phyloP scores from a whole-genome alignment of 208 protist genomes.

The Wallacemonas sp. region DNA sequence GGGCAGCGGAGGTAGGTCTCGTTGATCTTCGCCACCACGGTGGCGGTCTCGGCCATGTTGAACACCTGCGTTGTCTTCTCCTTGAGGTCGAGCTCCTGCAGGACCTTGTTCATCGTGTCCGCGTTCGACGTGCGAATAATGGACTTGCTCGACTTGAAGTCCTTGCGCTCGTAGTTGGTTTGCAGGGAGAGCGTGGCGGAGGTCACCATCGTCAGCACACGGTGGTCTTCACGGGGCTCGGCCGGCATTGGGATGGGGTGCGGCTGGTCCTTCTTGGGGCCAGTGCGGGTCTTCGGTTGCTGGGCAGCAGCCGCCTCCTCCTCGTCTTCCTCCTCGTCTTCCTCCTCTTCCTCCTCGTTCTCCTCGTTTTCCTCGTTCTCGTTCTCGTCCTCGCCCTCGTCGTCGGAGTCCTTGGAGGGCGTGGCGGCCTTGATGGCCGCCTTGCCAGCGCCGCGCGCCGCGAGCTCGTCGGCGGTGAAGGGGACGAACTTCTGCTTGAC shows the following conservation, averaged over 20 bases:
- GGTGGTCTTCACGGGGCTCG: slow-evolving; percentile 55
- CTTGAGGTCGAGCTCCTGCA: slow-evolving; percentile 78
- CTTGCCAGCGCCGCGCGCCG: background rate
- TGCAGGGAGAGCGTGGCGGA: slow-evolving; percentile 92
- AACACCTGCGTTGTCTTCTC: slow-evolving; percentile 80
- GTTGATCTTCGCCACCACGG: slow-evolving; percentile 80
- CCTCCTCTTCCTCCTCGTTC: slow-evolving; percentile 18
- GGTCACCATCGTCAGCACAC: slow-evolving; percentile 83
- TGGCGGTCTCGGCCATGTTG: slow-evolving; percentile 65
- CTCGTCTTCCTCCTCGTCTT: slow-evolving; percentile 24
- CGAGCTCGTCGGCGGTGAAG: slow-evolving; percentile 44
- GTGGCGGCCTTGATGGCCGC: background rate
- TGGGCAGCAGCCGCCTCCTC: slow-evolving; percentile 21
- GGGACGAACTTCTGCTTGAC: slow-evolving; percentile 72
- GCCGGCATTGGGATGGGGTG: slow-evolving; percentile 82
- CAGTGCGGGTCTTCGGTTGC: slow-evolving; percentile 8
- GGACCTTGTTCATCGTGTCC: slow-evolving; percentile 71
- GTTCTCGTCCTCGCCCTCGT: slow-evolving; percentile 19
- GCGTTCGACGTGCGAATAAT: slow-evolving; percentile 82
- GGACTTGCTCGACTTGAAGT: slow-evolving; percentile 71
- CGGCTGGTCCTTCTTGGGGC: slow-evolving; percentile 54
- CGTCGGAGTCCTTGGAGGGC: slow-evolving; percentile 17
- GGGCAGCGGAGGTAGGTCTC: slow-evolving; percentile 93
- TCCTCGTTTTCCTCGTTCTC: slow-evolving; percentile 4
- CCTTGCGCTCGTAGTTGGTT: slow-evolving; percentile 83